phyloP scores from a whole-genome alignment of 2,329 filamentous ascomycete genomes.

The Aspergillus nomiae region DNA sequence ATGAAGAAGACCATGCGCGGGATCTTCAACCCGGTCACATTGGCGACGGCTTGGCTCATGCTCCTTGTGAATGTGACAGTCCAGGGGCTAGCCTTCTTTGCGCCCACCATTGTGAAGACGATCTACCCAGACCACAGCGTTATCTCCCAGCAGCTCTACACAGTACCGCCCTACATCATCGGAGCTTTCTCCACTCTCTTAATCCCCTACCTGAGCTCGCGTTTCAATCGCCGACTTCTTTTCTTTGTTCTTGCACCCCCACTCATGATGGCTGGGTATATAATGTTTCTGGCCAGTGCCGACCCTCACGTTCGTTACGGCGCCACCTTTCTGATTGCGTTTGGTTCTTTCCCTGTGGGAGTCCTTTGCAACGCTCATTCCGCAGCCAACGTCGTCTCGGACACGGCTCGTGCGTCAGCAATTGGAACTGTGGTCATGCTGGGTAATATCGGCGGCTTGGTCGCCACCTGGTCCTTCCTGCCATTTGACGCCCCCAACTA shows the following conservation, averaged over 20 bases:
- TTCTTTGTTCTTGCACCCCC: conserved; percentile 64
- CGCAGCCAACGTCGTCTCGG: conserved; percentile 70
- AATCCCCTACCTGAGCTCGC: conserved; percentile 64
- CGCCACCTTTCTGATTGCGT: conserved; percentile 69
- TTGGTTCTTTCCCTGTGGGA: conserved; percentile 64
- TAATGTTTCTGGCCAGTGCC: conserved; percentile 66
- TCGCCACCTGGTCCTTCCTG: conserved; percentile 67
- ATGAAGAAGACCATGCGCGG: conserved; percentile 61
- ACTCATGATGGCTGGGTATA: conserved; percentile 68
- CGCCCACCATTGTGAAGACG: conserved; percentile 68
- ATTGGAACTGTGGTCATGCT: conserved; percentile 72
- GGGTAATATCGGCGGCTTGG: conserved; percentile 70
- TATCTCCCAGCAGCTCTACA: conserved; percentile 68
- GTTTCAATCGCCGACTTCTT: conserved; percentile 60
- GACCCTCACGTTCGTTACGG: conserved; percentile 62
- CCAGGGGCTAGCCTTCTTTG: conserved; percentile 70
- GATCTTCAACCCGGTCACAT: conserved; percentile 64
- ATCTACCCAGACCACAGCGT: conserved; percentile 64
- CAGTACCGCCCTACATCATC: conserved; percentile 70
- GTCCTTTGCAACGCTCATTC: conserved; percentile 68
- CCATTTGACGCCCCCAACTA: conserved; percentile 66
- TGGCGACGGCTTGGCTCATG: conserved; percentile 56
- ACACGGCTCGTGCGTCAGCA: conserved; percentile 67
- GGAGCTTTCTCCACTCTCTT: conserved; percentile 67
- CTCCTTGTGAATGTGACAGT: conserved; percentile 71